Evolutionary conservation across 768 basidiomycete genomes (phyloP), one percentile per base, ranked within the genome.

Genomic region (Filobasidium wieringae): DNA sequence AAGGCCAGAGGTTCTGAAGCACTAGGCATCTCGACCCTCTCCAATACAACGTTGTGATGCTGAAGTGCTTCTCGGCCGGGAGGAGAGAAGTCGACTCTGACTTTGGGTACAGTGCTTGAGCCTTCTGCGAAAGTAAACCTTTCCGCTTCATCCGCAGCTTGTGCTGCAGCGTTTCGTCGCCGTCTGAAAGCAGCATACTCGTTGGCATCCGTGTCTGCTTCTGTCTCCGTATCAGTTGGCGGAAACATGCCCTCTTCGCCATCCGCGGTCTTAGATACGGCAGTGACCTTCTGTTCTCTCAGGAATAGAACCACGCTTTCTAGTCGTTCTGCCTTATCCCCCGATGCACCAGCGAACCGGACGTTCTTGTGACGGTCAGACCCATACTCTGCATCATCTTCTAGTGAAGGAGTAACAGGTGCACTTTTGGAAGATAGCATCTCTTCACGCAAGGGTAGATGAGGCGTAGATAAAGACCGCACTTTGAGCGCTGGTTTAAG

Each of bases 291-390:
- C 74, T 96, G 92, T 75, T 90, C 87, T 1, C 91, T 83, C 51
- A 93, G 78, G 78, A 96, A 97, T 39, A 91, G 79, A 72, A 91
- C 90, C 58, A 97, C 87, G 60, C 88, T 88, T 73, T 95, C 93
- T 51, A 96, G 80, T 67, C 88, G 82, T 7, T 83, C 74, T 72
- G 88, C 86, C n/a, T 66, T 65, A 12, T 57, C 63, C 7, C 67
- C 68, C 31, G 65, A 60, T 4, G 61, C 56, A 34, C 65, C 70
- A 11, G 72, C 72, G 61, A 99, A 99, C 64, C 93, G 87, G 9
- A 99, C 93, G 19, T 82, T 83, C 71, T 93, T 92, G 63, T 80
- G 76, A 36, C 78, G 78, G 30, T 73, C 70, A 12, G 58, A 62
- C 11, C 64, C 67, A 15, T 58, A 58, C 14, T 47, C 43, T 3